Evolutionary conservation across 1,284 basidiomycete genomes (phyloP).

Genomic region (Ganoderma resinaceum): DNA sequence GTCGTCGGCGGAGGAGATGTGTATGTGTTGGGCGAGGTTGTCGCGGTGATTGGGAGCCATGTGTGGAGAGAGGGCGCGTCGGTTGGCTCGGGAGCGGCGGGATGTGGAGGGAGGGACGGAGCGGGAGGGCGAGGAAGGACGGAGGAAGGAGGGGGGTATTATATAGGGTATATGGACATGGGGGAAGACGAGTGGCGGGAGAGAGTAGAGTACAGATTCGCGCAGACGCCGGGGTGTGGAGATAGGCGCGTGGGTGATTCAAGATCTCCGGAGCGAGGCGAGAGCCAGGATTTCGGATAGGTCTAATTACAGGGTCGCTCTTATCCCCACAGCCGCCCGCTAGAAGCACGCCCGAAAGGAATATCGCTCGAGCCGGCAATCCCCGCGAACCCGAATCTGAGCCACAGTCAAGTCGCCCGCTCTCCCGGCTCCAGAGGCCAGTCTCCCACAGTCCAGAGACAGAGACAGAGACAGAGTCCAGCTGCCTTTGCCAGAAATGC

Average conservation of each 20-base stretch:
- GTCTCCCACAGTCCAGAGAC: background rate
- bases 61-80: constrained; percentile 1
- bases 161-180: constrained; percentile 10
- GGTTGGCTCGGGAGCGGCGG: background rate
- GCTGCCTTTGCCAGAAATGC: background rate
- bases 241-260: constrained; percentile 4
- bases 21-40: constrained; percentile 38
- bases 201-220: background rate
- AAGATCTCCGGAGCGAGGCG: constrained; percentile 6
- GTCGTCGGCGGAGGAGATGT: constrained; percentile 42
- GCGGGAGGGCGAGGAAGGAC: constrained; percentile 9
- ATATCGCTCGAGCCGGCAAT: constrained; percentile 5
- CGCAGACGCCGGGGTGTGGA: background rate
- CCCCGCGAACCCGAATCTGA: constrained; percentile 6
- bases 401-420: constrained; percentile 1
- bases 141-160: constrained; percentile 1
- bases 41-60: constrained; percentile 30
- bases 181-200: background rate
- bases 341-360: constrained; percentile 4
- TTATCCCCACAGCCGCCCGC: constrained; percentile 2
- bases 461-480: background rate
- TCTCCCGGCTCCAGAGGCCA: constrained; percentile 2
- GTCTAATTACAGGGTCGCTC: constrained; percentile 10
- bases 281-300: constrained; percentile 1
- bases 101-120: background rate